Evolutionary conservation across 108 stramenopile genomes (phyloP).

Genomic region (Nitzschia sp.): DNA sequence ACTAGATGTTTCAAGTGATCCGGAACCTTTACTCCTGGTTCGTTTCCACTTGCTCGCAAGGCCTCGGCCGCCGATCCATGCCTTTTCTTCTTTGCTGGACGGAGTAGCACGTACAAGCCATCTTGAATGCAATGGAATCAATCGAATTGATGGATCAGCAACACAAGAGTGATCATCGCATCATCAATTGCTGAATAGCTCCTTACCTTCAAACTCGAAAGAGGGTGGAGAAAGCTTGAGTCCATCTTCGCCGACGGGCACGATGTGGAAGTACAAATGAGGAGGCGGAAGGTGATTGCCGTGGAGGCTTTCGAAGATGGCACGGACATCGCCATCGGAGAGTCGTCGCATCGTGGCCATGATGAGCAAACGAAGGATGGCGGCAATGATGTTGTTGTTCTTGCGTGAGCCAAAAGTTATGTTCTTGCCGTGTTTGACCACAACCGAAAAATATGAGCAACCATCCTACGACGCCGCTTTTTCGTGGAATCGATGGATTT

Average conservation of each 20-base stretch:
- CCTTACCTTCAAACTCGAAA: slow-evolving; percentile 69
- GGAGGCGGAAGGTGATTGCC: slow-evolving; percentile 48
- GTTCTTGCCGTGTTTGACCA: background rate
- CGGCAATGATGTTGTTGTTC: background rate
- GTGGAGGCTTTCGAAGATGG: slow-evolving; percentile 67
- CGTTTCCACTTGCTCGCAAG: background rate
- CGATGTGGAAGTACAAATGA: slow-evolving; percentile 64
- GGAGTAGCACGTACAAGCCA: slow-evolving; percentile 74
- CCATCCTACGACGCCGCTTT: no score
- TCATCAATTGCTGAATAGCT: background rate
- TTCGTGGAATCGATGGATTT: no score
- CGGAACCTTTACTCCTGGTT: slow-evolving; percentile 39
- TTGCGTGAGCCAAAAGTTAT: background rate
- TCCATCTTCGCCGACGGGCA: slow-evolving; percentile 53
- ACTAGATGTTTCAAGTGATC: slow-evolving; percentile 43
- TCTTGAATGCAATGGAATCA: slow-evolving; percentile 42
- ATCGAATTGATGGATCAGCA: background rate
- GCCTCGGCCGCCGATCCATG: slow-evolving; percentile 7
- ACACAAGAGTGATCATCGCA: background rate
- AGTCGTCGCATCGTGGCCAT: slow-evolving; percentile 48
- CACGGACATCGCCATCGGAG: slow-evolving; percentile 55
- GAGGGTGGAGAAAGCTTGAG: slow-evolving; percentile 73
- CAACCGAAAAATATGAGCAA: background rate
- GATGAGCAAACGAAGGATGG: background rate
- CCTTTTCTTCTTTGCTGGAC: slow-evolving; percentile 45